A percentile compares a stretch with the other conserved stretches of the same genome.
Conservation (phyloP, 2,329 filamentous ascomycete genomes). For the Xylariaceae sp. region DNA sequence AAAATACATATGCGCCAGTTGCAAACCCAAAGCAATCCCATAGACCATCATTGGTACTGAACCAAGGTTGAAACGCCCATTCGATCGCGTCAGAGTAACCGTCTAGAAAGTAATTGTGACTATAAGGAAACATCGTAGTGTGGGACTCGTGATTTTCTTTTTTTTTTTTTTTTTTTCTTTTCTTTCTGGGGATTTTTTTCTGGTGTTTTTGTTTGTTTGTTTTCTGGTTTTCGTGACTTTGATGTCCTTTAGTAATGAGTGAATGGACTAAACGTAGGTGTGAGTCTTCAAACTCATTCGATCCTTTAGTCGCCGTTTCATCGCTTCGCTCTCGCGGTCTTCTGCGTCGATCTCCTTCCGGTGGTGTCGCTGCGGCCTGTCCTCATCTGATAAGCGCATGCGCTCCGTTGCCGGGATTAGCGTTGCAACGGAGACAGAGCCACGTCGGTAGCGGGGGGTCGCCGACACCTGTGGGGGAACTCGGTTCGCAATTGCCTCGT, state of each 20-base stretch:
- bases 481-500: conserved; percentile 39
- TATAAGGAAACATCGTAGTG: conserved; percentile 10
- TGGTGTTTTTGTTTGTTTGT: neutral
- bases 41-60: neutral
- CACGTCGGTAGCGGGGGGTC: conserved; percentile 28
- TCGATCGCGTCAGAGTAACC: neutral
- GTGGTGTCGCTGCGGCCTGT: conserved; percentile 26
- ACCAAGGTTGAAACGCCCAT: neutral
- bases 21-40: conserved; percentile 7
- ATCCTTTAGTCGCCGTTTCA: conserved; percentile 37
- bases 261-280: conserved; percentile 1
- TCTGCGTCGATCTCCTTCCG: conserved; percentile 25
- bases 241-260: neutral
- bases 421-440: conserved; percentile 32
- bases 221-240: conserved; percentile 1
- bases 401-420: conserved; percentile 9
- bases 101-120: neutral
- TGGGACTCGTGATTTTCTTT: neutral
- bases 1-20: conserved; percentile 7
- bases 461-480: conserved; percentile 25
- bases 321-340: conserved; percentile 34
- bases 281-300: conserved; percentile 29
- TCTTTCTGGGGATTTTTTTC: neutral
- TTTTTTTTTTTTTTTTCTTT: neutral
- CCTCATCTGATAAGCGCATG: conserved; percentile 7